Percentiles rank a stretch among this genome's conserved stretches.
These are phyloP conservation scores for Phoma sp. DNA, from an alignment of 2,329 filamentous ascomycete species.

Conservation along the genomic window DNA sequence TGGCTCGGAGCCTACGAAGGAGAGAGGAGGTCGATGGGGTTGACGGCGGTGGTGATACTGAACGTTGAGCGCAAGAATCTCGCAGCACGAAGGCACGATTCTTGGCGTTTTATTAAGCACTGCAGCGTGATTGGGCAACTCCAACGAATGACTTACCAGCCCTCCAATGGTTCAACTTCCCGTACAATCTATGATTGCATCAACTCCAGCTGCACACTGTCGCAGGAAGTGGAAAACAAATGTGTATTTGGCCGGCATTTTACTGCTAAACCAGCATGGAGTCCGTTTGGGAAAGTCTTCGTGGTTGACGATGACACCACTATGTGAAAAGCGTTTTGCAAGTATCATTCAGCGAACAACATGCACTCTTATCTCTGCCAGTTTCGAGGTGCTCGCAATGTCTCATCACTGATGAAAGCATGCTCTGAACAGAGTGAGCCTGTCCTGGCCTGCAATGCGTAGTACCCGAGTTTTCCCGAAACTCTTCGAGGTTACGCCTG, in stretches of 20 bases:
- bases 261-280: neutral
- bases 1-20: conserved; percentile 46
- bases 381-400: neutral
- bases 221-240: neutral
- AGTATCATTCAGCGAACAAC: neutral
- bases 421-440: neutral
- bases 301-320: neutral
- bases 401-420: neutral
- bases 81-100: neutral
- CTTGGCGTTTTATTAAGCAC: conserved; percentile 9
- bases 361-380: neutral
- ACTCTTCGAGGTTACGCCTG: neutral
- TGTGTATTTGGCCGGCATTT: neutral
- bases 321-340: neutral
- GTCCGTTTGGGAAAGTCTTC: neutral
- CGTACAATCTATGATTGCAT: conserved; percentile 7
- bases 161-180: neutral
- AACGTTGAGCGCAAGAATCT: conserved; percentile 19
- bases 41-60: conserved; percentile 40
- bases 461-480: no score
- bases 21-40: conserved; percentile 46
- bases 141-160: neutral
- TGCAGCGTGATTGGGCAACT: neutral
- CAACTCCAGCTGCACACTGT: conserved; percentile 4
- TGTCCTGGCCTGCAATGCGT: neutral